Evolutionary conservation across 139 green algal species (phyloP), one percentile per base, ranked within the genome.

Genomic region (Chloropicon primus): DNA sequence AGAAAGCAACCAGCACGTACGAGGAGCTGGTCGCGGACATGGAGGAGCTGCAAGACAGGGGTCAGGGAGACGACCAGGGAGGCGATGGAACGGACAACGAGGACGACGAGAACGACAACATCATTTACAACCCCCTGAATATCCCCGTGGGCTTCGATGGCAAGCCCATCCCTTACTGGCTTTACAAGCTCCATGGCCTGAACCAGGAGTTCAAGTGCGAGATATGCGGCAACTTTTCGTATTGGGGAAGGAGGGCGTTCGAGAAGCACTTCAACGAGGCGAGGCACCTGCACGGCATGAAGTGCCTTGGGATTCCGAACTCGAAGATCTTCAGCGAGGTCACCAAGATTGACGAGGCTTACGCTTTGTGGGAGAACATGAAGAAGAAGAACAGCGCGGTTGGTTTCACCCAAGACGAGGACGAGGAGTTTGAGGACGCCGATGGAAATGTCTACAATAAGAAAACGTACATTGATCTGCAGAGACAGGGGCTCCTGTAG

Each of bases 81-180:
- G 75, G 86, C 86, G 75, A 85, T 79, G 1, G 86, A 87, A 71
- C 79, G 74, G 23, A 25, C 74, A 81, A 84, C 1, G 79, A 76
- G 26, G 90, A 92, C 28, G 86, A 89, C 24, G 81, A 94, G 78
- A 89, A 96, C 80, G 90, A 93, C 76, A 88, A 94, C 74, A 95
- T 89, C 71, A 85, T 98, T 5, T 98, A 99, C 90, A 99, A 99
- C 88, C 95, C 95, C n/a, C 87, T 98, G 26, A 99, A 99, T 90
- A 86, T 99, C 76, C 95, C 95, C 26, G 80, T 99, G 75, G 95
- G 95, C n/a, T 97, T 91, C 91, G 95, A 99, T 78, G 95, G 95
- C 77, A 99, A 98, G 88, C 95, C 95, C 80, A 99, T 99, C 80
- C 95, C 95, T 24, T 98, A 97, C 85, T 99, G 95, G 95, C 91